A percentile compares a stretch with the other conserved stretches of the same genome.
phyloP scores from a whole-genome alignment of 2,329 filamentous ascomycete genomes.

The Helotiales sp. region DNA sequence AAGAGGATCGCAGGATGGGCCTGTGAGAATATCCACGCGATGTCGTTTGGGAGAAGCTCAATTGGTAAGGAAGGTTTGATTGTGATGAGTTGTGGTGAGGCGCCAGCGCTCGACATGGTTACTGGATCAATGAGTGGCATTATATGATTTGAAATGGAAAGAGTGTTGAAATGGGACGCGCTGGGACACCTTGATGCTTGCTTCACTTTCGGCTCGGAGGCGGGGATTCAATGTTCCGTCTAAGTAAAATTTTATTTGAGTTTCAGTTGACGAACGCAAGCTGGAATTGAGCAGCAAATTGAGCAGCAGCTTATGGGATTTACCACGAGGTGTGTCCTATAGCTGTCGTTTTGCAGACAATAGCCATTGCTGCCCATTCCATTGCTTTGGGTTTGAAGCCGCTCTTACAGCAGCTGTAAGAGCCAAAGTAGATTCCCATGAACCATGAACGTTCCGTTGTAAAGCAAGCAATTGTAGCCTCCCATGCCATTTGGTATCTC shows the following conservation, averaged over 20 bases:
- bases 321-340: not conserved
- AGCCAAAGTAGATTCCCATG: not conserved
- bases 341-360: not conserved
- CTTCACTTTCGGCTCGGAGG: constrained; percentile 6
- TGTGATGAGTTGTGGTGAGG: constrained; percentile 19
- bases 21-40: constrained; percentile 63
- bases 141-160: not conserved
- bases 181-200: not conserved
- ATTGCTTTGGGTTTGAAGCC: not conserved
- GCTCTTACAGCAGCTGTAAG: not conserved
- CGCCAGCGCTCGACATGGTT: constrained; percentile 36
- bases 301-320: not conserved
- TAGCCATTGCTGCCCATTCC: not conserved
- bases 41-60: constrained; percentile 40
- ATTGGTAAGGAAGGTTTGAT: constrained; percentile 38
- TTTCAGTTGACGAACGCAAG: not conserved
- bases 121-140: constrained; percentile 43
- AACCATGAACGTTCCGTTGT: not conserved
- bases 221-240: constrained; percentile 17
- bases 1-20: constrained; percentile 72
- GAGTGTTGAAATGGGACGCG: not conserved
- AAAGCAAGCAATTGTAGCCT: not conserved
- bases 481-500: not conserved
- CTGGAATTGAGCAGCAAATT: not conserved
- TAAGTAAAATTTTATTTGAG: not conserved